These are phyloP conservation scores for Erodium trifolium DNA, from an alignment of 441 rosid genomes.

Conservation along the genomic window DNA sequence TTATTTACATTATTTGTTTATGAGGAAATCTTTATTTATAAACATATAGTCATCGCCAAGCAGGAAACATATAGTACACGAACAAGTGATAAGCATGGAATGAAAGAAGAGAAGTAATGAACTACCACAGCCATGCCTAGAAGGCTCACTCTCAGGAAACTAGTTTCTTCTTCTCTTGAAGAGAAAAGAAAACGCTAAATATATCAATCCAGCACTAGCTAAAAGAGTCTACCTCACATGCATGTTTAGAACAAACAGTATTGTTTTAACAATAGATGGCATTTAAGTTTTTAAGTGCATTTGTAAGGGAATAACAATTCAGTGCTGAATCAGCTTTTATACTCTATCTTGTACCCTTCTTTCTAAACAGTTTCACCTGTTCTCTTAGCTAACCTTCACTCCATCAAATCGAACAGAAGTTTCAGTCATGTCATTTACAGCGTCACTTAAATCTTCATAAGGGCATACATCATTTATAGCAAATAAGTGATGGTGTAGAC, in stretches of 20 bases:
- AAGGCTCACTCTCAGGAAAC: not conserved
- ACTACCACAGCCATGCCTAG: not conserved
- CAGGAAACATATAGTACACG: not conserved
- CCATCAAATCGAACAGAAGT: constrained; percentile 1
- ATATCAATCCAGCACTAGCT: not conserved
- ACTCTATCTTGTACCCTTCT: not conserved
- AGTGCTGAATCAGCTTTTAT: not conserved
- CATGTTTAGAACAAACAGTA: not conserved
- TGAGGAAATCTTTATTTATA: not conserved
- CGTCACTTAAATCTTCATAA: not conserved
- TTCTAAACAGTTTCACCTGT: not conserved
- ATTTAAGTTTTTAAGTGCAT: not conserved
- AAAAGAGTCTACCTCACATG: not conserved
- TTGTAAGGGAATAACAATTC: not conserved
- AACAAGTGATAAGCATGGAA: constrained; percentile 4
- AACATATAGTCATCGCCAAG: not conserved
- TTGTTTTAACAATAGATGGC: not conserved
- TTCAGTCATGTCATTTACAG: not conserved
- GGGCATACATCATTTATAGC: not conserved
- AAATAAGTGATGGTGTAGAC: not conserved
- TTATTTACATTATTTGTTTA: not conserved
- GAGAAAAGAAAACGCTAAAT: not conserved
- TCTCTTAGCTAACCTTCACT: not conserved
- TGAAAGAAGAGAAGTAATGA: not conserved
- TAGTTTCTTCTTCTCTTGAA: too few species aligned